Conservation (phyloP, 1,139 yeast species). For the Magnusiomyces fungicola region DNA sequence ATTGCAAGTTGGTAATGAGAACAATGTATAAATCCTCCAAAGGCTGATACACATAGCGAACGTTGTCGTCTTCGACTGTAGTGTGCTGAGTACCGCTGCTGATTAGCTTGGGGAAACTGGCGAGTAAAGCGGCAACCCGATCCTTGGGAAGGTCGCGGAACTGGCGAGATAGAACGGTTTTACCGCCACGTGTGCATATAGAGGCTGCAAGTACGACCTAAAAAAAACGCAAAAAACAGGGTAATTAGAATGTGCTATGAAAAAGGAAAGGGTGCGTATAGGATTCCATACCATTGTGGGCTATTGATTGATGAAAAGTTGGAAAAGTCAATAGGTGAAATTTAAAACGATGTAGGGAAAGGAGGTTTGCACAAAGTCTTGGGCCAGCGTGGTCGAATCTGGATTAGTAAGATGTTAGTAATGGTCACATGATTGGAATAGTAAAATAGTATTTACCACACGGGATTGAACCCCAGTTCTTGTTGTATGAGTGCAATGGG, state of each 20-base stretch:
- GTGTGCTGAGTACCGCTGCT: constrained; percentile 79
- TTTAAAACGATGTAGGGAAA: neutral
- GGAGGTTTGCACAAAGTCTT: too few species aligned
- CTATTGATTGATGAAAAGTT: too few species aligned
- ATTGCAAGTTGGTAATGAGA: constrained; percentile 81
- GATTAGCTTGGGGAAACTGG: constrained; percentile 78
- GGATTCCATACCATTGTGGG: too few species aligned
- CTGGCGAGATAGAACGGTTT: constrained; percentile 87
- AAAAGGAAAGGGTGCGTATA: too few species aligned
- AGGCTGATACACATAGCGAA: constrained; percentile 93
- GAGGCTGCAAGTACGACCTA: constrained; percentile 87
- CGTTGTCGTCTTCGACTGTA: constrained; percentile 86
- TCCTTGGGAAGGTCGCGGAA: constrained; percentile 81
- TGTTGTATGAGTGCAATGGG: too few species aligned
- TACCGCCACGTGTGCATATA: constrained; percentile 91
- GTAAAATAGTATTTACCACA: too few species aligned
- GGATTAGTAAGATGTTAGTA: too few species aligned
- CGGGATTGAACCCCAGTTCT: too few species aligned
- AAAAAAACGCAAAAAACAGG: too few species aligned
- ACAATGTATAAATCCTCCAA: constrained; percentile 91
- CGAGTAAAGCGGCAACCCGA: constrained; percentile 75
- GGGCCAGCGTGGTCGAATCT: neutral
- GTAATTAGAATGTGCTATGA: too few species aligned
- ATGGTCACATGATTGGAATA: too few species aligned
- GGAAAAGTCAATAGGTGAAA: neutral